Evolutionary conservation across 2,329 filamentous ascomycete genomes (phyloP), one percentile per base, ranked within the genome.

Genomic region (Microcyclospora tardicrescens): DNA sequence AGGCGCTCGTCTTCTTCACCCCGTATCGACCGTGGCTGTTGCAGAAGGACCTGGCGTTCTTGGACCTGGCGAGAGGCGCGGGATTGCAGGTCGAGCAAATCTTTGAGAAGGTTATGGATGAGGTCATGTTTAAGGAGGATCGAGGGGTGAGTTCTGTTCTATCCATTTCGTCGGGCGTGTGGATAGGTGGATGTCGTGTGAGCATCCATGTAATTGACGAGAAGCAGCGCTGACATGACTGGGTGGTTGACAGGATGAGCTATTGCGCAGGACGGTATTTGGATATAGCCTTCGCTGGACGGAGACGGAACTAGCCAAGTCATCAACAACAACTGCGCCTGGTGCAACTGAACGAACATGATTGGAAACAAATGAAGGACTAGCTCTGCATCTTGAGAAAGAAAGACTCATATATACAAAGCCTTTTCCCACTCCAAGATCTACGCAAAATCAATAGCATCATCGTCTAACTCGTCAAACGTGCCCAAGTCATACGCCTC

Each of bases 11-110:
- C 6, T 93, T 95, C 60, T 96, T 95, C 65, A 93, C 87, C 0
- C 87, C 84, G 14, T 94, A 96, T 62, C 72, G 91, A 45, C 87
- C 89, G 1, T 95, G 87, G 87, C 67, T 95, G 55, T 69, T 82
- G 52, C 73, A 86, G 45, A 82, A 85, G 60, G 91, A 94, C 54
- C 68, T 93, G 57, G 74, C 72, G 3, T 95, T 95, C 65, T 95
- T 95, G 56, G 81, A 86, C 35, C 55, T 86, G 41, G 83, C 80
- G 4, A 68, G 74, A 42, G 72, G 74, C 37, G 70, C 67, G 35
- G 86, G 85, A 0, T 82, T 95, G 43, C 62, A 62, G 12, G 86
- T 94, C 2, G 78, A 79, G 46, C 84, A 89, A 65, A 70, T 93
- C 28, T 67, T 87, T 35, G 84, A 95, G 61, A 75, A 79, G 59